Evolutionary conservation across 352 stramenopile species (phyloP).

Genomic region (Elongisporangium senticosum): DNA sequence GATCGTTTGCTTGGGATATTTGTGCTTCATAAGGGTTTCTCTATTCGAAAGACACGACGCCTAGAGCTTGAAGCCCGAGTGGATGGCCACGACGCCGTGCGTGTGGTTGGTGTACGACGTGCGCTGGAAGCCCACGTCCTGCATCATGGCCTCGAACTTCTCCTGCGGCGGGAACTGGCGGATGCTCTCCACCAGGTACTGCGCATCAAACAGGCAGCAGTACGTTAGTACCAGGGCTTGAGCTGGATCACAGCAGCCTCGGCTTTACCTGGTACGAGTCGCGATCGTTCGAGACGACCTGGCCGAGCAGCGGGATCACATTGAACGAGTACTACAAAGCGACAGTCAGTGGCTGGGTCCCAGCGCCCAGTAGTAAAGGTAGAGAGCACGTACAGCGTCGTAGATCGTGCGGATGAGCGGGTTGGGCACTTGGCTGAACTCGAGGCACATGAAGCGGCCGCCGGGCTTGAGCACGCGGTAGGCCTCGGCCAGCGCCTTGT

Average conservation of each 20-base stretch:
- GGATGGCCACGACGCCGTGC: slow-evolving; percentile 95
- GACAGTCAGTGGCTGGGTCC: neutral
- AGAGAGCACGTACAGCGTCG: slow-evolving; percentile 68
- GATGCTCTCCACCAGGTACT: slow-evolving; percentile 99
- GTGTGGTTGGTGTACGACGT: slow-evolving; percentile 96
- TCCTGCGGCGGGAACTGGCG: slow-evolving; percentile 97
- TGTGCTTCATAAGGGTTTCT: neutral
- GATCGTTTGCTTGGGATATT: neutral
- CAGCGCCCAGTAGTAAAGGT: neutral
- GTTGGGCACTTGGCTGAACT: slow-evolving; percentile 96
- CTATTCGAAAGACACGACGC: neutral
- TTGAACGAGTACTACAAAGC: slow-evolving; percentile 94
- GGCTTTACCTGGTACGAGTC: slow-evolving; percentile 93
- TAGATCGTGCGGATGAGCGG: slow-evolving; percentile 91
- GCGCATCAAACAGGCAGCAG: slow-evolving; percentile 3
- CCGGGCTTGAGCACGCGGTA: slow-evolving; percentile 94
- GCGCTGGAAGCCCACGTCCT: slow-evolving; percentile 90
- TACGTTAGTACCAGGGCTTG: neutral
- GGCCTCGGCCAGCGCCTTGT: slow-evolving; percentile 92
- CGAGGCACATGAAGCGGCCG: slow-evolving; percentile 97
- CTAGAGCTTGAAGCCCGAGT: slow-evolving; percentile 95
- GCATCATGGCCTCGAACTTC: slow-evolving; percentile 93
- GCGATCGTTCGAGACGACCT: slow-evolving; percentile 95
- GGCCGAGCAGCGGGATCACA: slow-evolving; percentile 93
- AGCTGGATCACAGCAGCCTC: neutral